Conservation (phyloP, 768 basidiomycete species). For the Leccinellum luteum region DNA sequence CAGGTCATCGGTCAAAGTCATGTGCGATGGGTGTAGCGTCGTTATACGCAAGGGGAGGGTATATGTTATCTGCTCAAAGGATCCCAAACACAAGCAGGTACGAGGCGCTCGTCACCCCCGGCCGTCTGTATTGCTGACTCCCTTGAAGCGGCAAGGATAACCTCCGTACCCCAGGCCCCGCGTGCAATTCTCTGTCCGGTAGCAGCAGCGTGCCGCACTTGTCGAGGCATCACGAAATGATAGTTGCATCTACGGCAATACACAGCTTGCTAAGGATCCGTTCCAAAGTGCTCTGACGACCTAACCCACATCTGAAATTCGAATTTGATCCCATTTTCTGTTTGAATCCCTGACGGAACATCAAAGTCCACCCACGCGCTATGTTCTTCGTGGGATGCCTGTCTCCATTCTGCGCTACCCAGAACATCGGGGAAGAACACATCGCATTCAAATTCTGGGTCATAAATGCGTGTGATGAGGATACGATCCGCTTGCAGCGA, state of each 20-base stretch:
- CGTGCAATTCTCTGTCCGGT: background rate
- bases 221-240: background rate
- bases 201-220: background rate
- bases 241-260: conserved; percentile 3
- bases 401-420: conserved; percentile 48
- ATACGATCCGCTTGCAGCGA: conserved; percentile 67
- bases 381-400: conserved; percentile 60
- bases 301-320: conserved; percentile 96
- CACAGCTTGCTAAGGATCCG: background rate
- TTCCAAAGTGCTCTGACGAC: conserved; percentile 16
- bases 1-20: conserved; percentile 86
- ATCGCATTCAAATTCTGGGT: conserved; percentile 83
- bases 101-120: conserved; percentile 16
- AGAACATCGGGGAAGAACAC: conserved; percentile 80
- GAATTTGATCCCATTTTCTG: conserved; percentile 81
- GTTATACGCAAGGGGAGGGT: conserved; percentile 89
- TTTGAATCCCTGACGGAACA: conserved; percentile 70
- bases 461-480: conserved; percentile 79
- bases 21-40: conserved; percentile 92
- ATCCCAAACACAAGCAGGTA: conserved; percentile 98
- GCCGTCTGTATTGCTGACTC: conserved; percentile 12
- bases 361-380: conserved; percentile 77
- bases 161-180: background rate
- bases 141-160: conserved; percentile 64
- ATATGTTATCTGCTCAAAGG: conserved; percentile 89